phyloP scores from a whole-genome alignment of 1,284 basidiomycete genomes.

The Apiotrichum siamense region DNA sequence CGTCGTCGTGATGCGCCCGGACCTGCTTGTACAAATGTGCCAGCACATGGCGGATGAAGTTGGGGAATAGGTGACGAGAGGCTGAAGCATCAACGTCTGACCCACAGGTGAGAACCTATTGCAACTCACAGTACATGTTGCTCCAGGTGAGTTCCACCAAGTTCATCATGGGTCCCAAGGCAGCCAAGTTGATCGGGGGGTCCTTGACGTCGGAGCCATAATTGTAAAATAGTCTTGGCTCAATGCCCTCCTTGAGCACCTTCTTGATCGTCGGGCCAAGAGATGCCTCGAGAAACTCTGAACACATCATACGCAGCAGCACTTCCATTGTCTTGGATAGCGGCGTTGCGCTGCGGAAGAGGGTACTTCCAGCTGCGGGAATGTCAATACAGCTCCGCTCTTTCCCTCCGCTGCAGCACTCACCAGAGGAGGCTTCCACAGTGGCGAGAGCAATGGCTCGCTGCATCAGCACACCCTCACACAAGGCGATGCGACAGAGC shows the following conservation, averaged over 20 bases:
- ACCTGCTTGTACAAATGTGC: slow-evolving; percentile 23
- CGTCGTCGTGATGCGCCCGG: slow-evolving; percentile 22
- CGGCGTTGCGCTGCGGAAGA: slow-evolving; percentile 32
- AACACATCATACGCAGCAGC: slow-evolving; percentile 26
- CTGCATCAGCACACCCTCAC: slow-evolving; percentile 16
- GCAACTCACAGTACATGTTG: slow-evolving; percentile 21
- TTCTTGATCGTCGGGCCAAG: slow-evolving; percentile 23
- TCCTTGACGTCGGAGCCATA: not conserved
- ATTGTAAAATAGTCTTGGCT: slow-evolving; percentile 6
- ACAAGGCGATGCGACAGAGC: slow-evolving; percentile 17
- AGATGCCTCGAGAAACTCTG: slow-evolving; percentile 21
- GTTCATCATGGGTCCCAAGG: slow-evolving; percentile 2
- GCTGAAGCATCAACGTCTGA: slow-evolving; percentile 18
- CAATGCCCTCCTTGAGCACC: slow-evolving; percentile 7
- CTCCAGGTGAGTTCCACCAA: slow-evolving; percentile 23
- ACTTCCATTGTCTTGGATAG: slow-evolving; percentile 29
- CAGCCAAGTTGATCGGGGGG: slow-evolving; percentile 7
- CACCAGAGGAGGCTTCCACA: slow-evolving; percentile 5
- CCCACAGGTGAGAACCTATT: not conserved
- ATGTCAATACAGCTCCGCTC: not conserved
- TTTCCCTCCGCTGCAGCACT: not conserved
- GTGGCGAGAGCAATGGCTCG: slow-evolving; percentile 11
- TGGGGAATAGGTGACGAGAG: slow-evolving; percentile 24
- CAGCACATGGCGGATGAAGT: slow-evolving; percentile 24
- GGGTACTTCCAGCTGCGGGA: slow-evolving; percentile 19